Evolutionary conservation across 1,284 basidiomycete species (phyloP).

Genomic region (Microbotryum scabiosae): DNA sequence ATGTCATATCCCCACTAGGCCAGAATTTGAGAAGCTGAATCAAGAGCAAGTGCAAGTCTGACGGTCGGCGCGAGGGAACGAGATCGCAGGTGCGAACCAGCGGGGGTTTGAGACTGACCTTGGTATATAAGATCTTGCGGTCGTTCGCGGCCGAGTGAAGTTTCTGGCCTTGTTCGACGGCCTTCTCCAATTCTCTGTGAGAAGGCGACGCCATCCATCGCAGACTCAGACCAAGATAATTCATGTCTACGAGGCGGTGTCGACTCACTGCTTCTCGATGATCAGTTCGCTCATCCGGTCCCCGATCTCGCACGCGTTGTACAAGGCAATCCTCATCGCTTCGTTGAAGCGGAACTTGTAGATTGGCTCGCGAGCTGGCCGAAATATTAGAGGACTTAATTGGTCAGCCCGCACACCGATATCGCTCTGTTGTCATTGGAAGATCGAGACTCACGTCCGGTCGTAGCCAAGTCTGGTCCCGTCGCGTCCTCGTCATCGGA

Average conservation of each 20-base stretch:
- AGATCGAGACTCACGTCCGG: too few species aligned
- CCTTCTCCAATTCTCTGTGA: conserved; percentile 27
- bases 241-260: neutral
- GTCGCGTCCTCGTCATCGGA: too few species aligned
- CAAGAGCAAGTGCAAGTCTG: neutral
- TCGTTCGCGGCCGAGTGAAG: conserved; percentile 22
- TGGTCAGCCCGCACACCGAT: too few species aligned
- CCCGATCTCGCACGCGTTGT: conserved; percentile 20
- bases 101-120: conserved; percentile 10
- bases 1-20: conserved; percentile 24
- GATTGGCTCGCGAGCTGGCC: conserved; percentile 21
- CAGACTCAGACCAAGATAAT: neutral
- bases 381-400: too few species aligned
- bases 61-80: too few species aligned
- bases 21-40: conserved; percentile 27
- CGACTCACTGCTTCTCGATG: conserved; percentile 33
- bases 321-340: conserved; percentile 24
- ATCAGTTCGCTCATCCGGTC: conserved; percentile 25
- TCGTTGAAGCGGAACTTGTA: conserved; percentile 33
- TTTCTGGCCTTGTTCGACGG: conserved; percentile 20
- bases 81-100: neutral
- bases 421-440: too few species aligned
- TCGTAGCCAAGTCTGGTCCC: too few species aligned
- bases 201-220: neutral
- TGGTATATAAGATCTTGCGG: conserved; percentile 25